phyloP scores from a whole-genome alignment of 225 moss, liverwort and hornwort species.

The Polytrichum commune region DNA sequence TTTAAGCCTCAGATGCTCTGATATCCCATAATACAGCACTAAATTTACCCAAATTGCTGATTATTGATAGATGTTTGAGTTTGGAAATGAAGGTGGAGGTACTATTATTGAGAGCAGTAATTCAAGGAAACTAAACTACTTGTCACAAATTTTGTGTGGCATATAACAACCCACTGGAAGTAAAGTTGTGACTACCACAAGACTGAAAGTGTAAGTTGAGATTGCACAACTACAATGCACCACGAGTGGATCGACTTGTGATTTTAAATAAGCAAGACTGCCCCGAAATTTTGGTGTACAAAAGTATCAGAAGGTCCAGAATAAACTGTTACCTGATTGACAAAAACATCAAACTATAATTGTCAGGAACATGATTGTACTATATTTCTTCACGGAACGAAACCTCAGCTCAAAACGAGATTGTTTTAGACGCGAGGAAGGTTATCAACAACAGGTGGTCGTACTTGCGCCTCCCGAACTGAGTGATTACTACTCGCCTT shows the following conservation, averaged over 20 bases:
- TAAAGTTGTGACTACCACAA: background rate
- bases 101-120: too few species aligned
- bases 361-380: background rate
- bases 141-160: too few species aligned
- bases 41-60: too few species aligned
- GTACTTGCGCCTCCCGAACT: conserved; percentile 10
- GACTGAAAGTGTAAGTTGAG: background rate
- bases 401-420: conserved; percentile 6
- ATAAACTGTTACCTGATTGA: conserved; percentile 2
- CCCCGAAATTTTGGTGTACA: background rate
- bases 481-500: conserved; percentile 18
- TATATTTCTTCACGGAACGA: background rate
- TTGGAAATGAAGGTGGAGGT: too few species aligned
- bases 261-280: background rate
- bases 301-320: conserved; percentile 2
- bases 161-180: background rate
- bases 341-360: background rate
- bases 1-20: too few species aligned
- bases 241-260: background rate
- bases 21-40: too few species aligned
- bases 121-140: too few species aligned
- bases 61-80: too few species aligned
- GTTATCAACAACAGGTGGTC: conserved; percentile 3
- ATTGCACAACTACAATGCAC: background rate
- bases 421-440: conserved; percentile 20